A percentile compares a stretch with the other conserved stretches of the same genome.
Evolutionary conservation across 192 early-diverging fungal species (phyloP).

Genomic region (Linnemannia hyalina): DNA sequence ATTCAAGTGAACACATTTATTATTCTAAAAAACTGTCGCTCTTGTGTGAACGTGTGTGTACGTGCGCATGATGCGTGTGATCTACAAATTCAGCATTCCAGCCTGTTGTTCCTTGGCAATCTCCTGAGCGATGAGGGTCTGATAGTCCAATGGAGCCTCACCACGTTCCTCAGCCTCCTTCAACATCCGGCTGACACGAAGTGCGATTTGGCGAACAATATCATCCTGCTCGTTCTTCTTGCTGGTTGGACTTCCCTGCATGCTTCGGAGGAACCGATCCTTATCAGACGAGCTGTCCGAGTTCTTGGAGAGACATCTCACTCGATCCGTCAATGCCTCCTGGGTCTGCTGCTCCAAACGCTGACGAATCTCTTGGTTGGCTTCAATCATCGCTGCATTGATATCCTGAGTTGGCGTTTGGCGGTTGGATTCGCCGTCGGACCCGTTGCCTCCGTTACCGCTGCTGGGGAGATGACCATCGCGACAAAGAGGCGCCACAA

Average conservation of each 20-base stretch:
- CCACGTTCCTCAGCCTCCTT: constrained; percentile 30
- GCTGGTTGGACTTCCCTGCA: not conserved
- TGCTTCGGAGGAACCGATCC: constrained; percentile 43
- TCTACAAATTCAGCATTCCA: constrained; percentile 1
- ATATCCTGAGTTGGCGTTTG: constrained; percentile 46
- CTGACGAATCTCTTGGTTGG: constrained; percentile 53
- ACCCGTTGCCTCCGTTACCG: not conserved
- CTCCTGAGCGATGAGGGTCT: constrained; percentile 40
- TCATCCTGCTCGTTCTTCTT: constrained; percentile 13
- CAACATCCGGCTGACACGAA: constrained; percentile 43
- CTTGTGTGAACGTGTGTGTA: not conserved
- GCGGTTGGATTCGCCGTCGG: not conserved
- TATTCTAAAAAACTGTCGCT: not conserved
- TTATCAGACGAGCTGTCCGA: constrained; percentile 33
- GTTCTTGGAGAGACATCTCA: constrained; percentile 43
- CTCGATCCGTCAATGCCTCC: constrained; percentile 47
- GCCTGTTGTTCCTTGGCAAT: constrained; percentile 32
- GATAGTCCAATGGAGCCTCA: constrained; percentile 22
- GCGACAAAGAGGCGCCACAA: not conserved
- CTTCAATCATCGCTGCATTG: constrained; percentile 43
- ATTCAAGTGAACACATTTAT: not conserved
- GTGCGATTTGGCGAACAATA: constrained; percentile 45
- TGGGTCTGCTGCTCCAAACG: constrained; percentile 44
- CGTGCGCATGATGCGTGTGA: not conserved
- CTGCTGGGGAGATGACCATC: constrained; percentile 27